Evolutionary conservation across 1,284 basidiomycete species (phyloP).

Genomic region (Agroathelia rolfsii): DNA sequence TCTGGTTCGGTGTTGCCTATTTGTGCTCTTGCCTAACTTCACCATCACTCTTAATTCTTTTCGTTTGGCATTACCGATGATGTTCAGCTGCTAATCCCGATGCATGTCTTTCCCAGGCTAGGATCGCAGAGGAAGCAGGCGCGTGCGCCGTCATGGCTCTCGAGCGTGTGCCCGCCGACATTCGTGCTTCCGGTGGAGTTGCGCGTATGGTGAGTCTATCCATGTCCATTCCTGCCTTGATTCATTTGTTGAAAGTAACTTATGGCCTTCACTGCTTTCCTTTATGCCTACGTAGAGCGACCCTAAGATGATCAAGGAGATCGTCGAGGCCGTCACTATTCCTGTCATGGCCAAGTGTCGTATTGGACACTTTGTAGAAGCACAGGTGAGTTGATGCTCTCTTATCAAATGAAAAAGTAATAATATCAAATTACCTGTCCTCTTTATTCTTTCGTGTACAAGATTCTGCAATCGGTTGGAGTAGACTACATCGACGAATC

Average conservation of each 20-base stretch:
- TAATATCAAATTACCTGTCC: background rate
- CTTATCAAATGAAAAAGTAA: background rate
- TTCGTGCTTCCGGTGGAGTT: conserved; percentile 83
- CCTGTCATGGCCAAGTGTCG: conserved; percentile 91
- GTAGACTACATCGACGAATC: conserved; percentile 98
- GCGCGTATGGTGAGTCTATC: conserved; percentile 72
- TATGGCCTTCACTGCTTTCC: conserved; percentile 2
- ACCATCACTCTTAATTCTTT: conserved; percentile 8
- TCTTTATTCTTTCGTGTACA: conserved; percentile 9
- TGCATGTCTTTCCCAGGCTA: conserved; percentile 52
- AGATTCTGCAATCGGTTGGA: conserved; percentile 91
- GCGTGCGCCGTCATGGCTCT: conserved; percentile 98
- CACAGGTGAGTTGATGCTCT: conserved; percentile 47
- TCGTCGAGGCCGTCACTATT: conserved; percentile 86
- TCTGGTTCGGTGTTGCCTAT: conserved; percentile 16
- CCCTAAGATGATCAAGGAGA: conserved; percentile 94
- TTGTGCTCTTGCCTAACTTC: conserved; percentile 9
- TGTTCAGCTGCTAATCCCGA: conserved; percentile 12
- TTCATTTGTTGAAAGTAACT: conserved; percentile 3
- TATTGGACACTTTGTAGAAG: conserved; percentile 96
- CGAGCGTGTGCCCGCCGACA: conserved; percentile 94
- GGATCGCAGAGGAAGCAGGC: conserved; percentile 95
- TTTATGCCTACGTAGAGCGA: conserved; percentile 56
- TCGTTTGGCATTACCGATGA: background rate
- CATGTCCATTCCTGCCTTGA: conserved; percentile 7